Base-by-base conservation (phyloP, 805 yeast genomes). In the Lipomyces sp. region DNA sequence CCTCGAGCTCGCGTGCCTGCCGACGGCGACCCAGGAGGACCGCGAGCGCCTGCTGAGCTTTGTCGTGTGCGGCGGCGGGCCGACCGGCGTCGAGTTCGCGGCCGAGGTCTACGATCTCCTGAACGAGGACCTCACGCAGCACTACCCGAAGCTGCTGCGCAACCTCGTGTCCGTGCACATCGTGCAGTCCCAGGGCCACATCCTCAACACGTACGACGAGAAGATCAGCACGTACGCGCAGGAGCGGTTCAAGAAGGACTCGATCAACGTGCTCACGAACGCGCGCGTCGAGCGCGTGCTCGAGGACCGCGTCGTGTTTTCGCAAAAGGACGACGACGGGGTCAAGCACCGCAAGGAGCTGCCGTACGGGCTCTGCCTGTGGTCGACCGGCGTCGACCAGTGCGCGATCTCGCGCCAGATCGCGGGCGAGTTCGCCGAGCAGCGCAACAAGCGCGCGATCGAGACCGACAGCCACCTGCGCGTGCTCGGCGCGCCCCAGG, bases 351-450 rank as follows among this genome's bases (percentile, higher is more conserved):
- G 43, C 14, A 78, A 75, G 63, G 75, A 76, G 51, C 65, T 83
- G 44, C 83, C 86, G 41, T 82, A 75, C 53, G 89, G 89, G 11
- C 65, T 83, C 33, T 81, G 87, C 63, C 64, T 83, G 40, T 83
- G 89, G 89, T 82, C 87, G 1, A 83, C 89, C 0, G 89, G 89
- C 53, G 85, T 83, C 35, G 79, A 84, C 5, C 82, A 79, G 59
- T 76, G 80, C 53, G 84, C 83, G 14, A 64, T 83, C 43, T 82
- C 86, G 6, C 74, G 75, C 62, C 74, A 74, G 34, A 72, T 83
- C 39, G 82, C 77, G 40, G 67, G 71, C 19, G 65, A 72, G n/a
- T 68, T 83, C 33, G 71, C 67, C 1, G 63, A 68, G 28, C 88
- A 83, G 67, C 71, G 70, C 57, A 83, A 83, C 63, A 75, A 72